Evolutionary conservation across 352 stramenopile genomes (phyloP).

Genomic region (Globisporangium cylindrosporum): DNA sequence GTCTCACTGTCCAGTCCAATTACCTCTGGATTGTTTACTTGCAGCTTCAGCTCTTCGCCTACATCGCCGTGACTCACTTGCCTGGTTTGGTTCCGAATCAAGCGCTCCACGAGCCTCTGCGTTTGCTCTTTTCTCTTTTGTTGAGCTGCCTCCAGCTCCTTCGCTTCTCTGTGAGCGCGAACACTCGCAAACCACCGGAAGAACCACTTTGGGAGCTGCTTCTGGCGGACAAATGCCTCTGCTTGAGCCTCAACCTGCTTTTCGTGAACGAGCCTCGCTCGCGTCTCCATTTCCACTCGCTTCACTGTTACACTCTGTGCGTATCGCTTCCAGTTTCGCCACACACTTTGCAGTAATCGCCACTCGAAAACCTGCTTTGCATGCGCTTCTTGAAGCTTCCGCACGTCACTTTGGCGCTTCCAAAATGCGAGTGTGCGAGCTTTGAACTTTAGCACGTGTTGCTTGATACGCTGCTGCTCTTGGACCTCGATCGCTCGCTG

Average conservation of each 20-base stretch:
- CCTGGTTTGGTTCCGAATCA: conserved; percentile 22
- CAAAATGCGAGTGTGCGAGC: not conserved
- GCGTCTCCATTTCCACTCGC: conserved; percentile 17
- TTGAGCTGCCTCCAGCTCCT: conserved; percentile 21
- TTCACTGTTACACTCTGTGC: not conserved
- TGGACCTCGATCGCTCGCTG: conserved; percentile 4
- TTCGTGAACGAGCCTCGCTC: conserved; percentile 18
- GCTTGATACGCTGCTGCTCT: not conserved
- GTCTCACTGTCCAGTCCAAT: not conserved
- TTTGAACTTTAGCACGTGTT: not conserved
- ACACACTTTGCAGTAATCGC: conserved; percentile 22
- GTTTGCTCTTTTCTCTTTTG: conserved; percentile 34
- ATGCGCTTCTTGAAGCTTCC: not conserved
- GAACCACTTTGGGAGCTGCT: conserved; percentile 45
- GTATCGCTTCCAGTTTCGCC: conserved; percentile 19
- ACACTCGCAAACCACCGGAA: conserved; percentile 38
- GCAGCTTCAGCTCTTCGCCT: too few relatives aligned
- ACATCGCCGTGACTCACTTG: not conserved
- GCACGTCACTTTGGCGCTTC: conserved; percentile 1
- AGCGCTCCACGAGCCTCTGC: conserved; percentile 35
- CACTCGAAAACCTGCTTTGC: conserved; percentile 18
- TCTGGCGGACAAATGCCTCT: conserved; percentile 31
- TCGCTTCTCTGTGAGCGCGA: conserved; percentile 27
- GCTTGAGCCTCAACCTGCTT: conserved; percentile 22
- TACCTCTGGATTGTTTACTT: not conserved